phyloP scores from a whole-genome alignment of 495 filamentous ascomycete genomes.

The Daldinia caldariorum region DNA sequence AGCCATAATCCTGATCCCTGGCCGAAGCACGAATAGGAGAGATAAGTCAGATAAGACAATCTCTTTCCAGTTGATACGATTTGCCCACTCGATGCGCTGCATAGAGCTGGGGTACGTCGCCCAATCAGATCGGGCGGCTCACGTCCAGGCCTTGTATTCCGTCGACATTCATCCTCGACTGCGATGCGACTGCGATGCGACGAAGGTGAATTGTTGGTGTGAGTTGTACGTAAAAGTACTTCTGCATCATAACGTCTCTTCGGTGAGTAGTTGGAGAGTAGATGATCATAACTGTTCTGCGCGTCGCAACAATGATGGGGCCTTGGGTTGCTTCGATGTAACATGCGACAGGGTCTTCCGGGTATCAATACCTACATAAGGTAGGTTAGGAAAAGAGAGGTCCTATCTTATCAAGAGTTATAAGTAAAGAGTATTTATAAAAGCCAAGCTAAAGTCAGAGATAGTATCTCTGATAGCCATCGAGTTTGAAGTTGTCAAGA shows the following conservation, averaged over 20 bases:
- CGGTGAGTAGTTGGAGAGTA: neutral
- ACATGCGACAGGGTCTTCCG: neutral
- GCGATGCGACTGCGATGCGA: neutral
- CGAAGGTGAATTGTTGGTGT: neutral
- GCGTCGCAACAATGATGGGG: neutral
- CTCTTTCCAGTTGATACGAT: slow-evolving; percentile 2
- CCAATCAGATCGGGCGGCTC: slow-evolving; percentile 18
- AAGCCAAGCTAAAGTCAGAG: neutral
- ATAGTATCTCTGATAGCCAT: too few relatives aligned
- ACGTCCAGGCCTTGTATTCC: neutral
- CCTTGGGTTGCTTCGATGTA: neutral
- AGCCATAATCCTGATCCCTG: slow-evolving; percentile 26
- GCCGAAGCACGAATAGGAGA: slow-evolving; percentile 19
- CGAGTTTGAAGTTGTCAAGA: neutral
- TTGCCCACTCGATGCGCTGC: neutral
- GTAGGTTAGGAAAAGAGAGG: neutral
- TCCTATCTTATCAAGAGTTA: neutral
- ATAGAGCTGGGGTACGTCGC: slow-evolving; percentile 3
- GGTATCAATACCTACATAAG: too few relatives aligned
- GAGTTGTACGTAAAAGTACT: neutral
- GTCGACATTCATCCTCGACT: neutral
- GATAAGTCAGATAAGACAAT: slow-evolving; percentile 38
- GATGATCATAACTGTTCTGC: neutral
- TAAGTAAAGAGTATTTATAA: slow-evolving; percentile 5
- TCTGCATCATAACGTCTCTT: neutral